Conservation (phyloP, 306 rosid genomes). For the Cucumis hystrix region DNA sequence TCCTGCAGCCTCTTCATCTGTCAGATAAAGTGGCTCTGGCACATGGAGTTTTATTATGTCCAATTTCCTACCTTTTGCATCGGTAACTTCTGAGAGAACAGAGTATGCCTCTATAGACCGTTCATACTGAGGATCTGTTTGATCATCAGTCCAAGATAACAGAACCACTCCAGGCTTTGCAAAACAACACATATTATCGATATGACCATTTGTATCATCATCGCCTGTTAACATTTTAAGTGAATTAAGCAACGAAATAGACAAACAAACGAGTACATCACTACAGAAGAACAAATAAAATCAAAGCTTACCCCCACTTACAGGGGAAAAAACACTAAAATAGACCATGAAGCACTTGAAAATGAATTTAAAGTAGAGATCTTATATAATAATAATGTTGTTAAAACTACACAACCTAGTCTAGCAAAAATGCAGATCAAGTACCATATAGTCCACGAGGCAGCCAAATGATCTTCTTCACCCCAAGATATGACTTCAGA, state of each 20-base stretch:
- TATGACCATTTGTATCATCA: constrained; percentile 93
- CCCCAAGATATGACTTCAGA: constrained; percentile 76
- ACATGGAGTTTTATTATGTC: constrained; percentile 68
- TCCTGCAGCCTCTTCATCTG: constrained; percentile 69
- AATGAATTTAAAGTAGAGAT: neutral
- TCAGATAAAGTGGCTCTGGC: constrained; percentile 66
- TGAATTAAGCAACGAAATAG: neutral
- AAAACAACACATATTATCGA: constrained; percentile 91
- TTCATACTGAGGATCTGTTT: constrained; percentile 75
- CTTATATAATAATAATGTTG: neutral
- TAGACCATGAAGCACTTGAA: neutral
- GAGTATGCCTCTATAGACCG: constrained; percentile 57
- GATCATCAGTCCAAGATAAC: constrained; percentile 77
- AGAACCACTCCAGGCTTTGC: constrained; percentile 80
- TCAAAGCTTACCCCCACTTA: neutral
- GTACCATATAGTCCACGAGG: constrained; percentile 82
- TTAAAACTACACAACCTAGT: neutral
- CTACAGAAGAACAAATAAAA: neutral
- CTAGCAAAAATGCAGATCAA: constrained; percentile 2
- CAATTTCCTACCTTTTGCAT: constrained; percentile 65
- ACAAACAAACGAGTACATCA: neutral
- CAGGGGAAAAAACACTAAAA: neutral
- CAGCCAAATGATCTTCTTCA: constrained; percentile 76
- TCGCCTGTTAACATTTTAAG: constrained; percentile 45
- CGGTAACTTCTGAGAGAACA: constrained; percentile 48